Conservation (phyloP, 352 stramenopile species). For the Plasmopara muralis region DNA sequence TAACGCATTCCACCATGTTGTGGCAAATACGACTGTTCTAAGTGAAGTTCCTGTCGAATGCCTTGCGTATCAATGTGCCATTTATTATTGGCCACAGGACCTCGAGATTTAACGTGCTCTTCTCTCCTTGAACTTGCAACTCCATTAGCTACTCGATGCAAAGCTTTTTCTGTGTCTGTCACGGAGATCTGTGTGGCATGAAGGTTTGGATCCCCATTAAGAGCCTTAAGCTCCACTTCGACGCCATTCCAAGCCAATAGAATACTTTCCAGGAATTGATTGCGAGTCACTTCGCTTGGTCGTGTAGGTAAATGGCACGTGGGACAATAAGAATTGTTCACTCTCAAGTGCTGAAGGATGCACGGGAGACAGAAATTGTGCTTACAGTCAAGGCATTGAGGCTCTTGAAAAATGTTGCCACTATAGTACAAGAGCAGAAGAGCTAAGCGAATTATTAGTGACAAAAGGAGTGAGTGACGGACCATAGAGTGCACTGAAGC, state of each 20-base stretch:
- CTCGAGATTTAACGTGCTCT: constrained; percentile 21
- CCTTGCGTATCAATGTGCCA: constrained; percentile 66
- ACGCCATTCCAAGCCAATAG: constrained; percentile 67
- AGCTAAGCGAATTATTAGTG: not conserved
- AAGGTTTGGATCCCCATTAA: constrained; percentile 31
- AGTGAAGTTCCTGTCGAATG: constrained; percentile 43
- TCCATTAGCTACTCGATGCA: constrained; percentile 21
- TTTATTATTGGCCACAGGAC: constrained; percentile 50
- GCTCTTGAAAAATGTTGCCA: constrained; percentile 66
- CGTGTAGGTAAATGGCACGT: constrained; percentile 65
- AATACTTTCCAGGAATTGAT: constrained; percentile 84
- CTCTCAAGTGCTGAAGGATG: constrained; percentile 59
- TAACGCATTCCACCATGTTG: constrained; percentile 18
- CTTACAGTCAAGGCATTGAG: constrained; percentile 82
- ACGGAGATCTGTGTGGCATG: constrained; percentile 26
- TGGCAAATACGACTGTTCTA: constrained; percentile 25
- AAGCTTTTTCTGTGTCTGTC: constrained; percentile 28
- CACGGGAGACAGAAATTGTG: constrained; percentile 83
- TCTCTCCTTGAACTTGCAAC: not conserved
- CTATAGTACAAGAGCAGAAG: constrained; percentile 23
- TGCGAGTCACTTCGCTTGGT: constrained; percentile 73
- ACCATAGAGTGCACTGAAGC: constrained; percentile 75
- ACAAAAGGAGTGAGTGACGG: constrained; percentile 2
- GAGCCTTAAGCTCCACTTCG: constrained; percentile 45
- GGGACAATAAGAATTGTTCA: constrained; percentile 54